phyloP scores from a whole-genome alignment of 1,139 yeast species.

The Magnusiomyces sp. region DNA sequence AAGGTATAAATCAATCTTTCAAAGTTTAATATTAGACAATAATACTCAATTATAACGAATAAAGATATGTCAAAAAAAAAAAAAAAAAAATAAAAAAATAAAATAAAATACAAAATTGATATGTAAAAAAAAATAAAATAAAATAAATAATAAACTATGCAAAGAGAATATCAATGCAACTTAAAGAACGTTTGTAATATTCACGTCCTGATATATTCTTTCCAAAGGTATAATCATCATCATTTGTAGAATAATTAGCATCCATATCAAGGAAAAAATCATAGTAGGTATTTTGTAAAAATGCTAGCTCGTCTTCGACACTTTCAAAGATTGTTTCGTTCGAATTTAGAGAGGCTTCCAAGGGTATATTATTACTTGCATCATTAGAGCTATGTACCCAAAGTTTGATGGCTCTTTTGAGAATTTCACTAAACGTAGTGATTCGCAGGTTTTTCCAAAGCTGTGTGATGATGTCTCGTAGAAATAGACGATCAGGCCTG shows the following conservation, averaged over 20 bases:
- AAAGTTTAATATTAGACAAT: no score
- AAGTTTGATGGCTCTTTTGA: background rate
- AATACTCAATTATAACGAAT: no score
- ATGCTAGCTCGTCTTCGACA: conserved; percentile 2
- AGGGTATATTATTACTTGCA: no score
- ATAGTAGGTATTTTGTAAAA: background rate
- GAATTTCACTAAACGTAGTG: conserved; percentile 8
- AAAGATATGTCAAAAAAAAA: no score
- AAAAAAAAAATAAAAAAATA: no score
- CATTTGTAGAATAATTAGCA: background rate
- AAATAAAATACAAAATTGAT: background rate
- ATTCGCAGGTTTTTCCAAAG: conserved; percentile 6
- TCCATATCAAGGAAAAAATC: background rate
- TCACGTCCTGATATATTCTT: no score
- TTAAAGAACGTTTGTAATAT: no score
- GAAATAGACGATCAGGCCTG: background rate
- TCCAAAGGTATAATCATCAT: background rate
- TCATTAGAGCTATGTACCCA: no score
- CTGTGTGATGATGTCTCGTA: background rate
- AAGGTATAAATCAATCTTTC: no score
- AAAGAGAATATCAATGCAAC: background rate
- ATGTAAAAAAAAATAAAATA: background rate
- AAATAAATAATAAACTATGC: background rate
- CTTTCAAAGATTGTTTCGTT: background rate
- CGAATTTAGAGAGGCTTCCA: background rate